Base-by-base conservation (phyloP, 2,329 filamentous ascomycete genomes). In the Clonostachys sp. region DNA sequence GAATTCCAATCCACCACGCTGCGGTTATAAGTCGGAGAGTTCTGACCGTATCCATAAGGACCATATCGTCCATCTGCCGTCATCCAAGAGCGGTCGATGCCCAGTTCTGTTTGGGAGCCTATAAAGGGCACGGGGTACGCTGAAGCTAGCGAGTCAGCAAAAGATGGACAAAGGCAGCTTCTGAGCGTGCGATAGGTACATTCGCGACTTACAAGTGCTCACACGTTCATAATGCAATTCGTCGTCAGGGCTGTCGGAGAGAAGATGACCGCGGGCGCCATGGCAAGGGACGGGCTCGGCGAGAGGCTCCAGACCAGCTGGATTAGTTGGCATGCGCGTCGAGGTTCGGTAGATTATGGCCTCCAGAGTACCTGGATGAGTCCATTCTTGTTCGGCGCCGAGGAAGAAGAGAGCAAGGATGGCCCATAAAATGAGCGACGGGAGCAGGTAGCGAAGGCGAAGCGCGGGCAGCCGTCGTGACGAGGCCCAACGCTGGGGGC, bases 31-130 rank as follows among this genome's bases (percentile, higher is more conserved):
- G 51, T 36, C 10, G 45, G 45, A 12, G 45, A 42, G n/a, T 60
- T 52, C 20, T 62, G 58, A 47, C 57, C 58, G 47, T 53, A 61
- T 2, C 61, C 61, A 44, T 65, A 64, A 0, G 61, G 57, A 2
- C 58, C 61, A 42, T 55, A 55, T 34, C 53, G 54, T 18, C 47
- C 54, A 24, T 61, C 57, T 35, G 55, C 55, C 12, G 55, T 62
- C 57, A 61, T 64, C 55, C 61, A 59, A n/a, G 61, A 58, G 41
- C 54, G 44, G 38, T 54, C 55, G 34, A 64, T 48, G 10, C 60
- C 59, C 3, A 61, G 52, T 13, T 57, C 61, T 30, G 56, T 52
- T 38, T 61, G 59, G 16, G 62, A 63, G 34, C 62, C 63, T n/a
- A 58, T 47, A 42, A 61, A 63, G 4, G 63, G 62, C 5, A 45